phyloP scores from a whole-genome alignment of 805 yeast species.

The Ogataea sp. region DNA sequence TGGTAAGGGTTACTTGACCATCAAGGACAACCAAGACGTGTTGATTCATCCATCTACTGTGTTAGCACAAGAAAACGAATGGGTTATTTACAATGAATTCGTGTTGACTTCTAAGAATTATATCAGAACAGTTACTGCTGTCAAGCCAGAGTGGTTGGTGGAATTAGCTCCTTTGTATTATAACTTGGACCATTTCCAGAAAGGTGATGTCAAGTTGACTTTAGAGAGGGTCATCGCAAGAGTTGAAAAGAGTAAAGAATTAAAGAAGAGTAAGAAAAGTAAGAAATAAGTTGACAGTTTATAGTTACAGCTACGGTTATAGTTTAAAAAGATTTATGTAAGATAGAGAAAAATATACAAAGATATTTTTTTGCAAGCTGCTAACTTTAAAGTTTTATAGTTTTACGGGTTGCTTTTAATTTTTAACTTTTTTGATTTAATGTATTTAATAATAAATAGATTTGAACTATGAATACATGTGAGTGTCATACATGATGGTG shows the following conservation, averaged over 20 bases:
- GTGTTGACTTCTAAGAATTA: constrained; percentile 90
- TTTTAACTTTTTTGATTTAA: no score
- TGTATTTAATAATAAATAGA: no score
- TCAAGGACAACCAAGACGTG: constrained; percentile 95
- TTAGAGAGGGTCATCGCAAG: constrained; percentile 51
- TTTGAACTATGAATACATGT: no score
- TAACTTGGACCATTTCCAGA: constrained; percentile 50
- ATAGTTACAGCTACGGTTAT: no score
- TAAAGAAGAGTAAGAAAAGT: constrained; percentile 8
- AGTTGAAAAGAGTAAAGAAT: constrained; percentile 34
- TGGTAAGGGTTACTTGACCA: constrained; percentile 77
- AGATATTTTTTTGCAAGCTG: no score
- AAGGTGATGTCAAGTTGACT: constrained; percentile 66
- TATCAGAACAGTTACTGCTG: constrained; percentile 85
- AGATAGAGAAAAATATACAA: not conserved
- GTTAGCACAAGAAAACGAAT: constrained; percentile 79
- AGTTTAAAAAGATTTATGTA: not conserved
- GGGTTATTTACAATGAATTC: constrained; percentile 93
- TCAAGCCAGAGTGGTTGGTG: constrained; percentile 88
- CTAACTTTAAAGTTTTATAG: no score
- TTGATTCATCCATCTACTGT: constrained; percentile 91
- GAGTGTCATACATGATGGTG: no score
- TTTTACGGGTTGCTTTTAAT: no score
- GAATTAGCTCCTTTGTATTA: constrained; percentile 73
- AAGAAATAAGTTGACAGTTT: constrained; percentile 1